Evolutionary conservation across 164 flowering plant species (phyloP).

Genomic region (Nelumbo lutea): DNA sequence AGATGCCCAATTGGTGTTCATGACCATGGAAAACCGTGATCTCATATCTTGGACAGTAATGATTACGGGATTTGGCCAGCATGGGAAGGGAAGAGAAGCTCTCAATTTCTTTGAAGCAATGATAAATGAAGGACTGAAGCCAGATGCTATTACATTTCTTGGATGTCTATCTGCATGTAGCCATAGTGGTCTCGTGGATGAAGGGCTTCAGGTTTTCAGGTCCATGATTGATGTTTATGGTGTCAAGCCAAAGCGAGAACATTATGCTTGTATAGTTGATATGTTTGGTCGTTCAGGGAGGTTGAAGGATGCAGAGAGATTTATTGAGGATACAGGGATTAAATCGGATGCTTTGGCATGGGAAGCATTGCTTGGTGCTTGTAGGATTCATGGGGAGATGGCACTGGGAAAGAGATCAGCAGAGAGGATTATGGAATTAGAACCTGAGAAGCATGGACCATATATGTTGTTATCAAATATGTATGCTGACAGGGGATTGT

Average conservation of each 20-base stretch:
- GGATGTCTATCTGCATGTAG: conserved; percentile 37
- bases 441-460: conserved; percentile 24
- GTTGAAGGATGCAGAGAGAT: conserved; percentile 28
- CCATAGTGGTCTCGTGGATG: conserved; percentile 35
- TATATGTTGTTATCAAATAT: conserved; percentile 27
- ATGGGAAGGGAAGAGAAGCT: conserved; percentile 40
- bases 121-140: conserved; percentile 26
- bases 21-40: conserved; percentile 28
- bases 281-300: conserved; percentile 39
- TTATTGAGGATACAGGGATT: conserved; percentile 24
- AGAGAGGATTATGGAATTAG: conserved; percentile 24
- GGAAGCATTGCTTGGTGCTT: conserved; percentile 40
- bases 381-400: conserved; percentile 36
- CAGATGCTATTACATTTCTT: conserved; percentile 34
- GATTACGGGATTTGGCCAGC: conserved; percentile 33
- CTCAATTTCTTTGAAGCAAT: conserved; percentile 24
- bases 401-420: conserved; percentile 22
- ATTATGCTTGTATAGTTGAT: conserved; percentile 39
- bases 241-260: conserved; percentile 28
- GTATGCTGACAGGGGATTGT: conserved; percentile 31
- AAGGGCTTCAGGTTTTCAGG: conserved; percentile 31
- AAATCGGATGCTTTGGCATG: conserved; percentile 30
- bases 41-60: conserved; percentile 34
- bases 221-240: conserved; percentile 23
- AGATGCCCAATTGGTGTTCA: conserved; percentile 27